Base-by-base conservation (phyloP, 2,329 filamentous ascomycete genomes). In the Pyricularia sp. region DNA sequence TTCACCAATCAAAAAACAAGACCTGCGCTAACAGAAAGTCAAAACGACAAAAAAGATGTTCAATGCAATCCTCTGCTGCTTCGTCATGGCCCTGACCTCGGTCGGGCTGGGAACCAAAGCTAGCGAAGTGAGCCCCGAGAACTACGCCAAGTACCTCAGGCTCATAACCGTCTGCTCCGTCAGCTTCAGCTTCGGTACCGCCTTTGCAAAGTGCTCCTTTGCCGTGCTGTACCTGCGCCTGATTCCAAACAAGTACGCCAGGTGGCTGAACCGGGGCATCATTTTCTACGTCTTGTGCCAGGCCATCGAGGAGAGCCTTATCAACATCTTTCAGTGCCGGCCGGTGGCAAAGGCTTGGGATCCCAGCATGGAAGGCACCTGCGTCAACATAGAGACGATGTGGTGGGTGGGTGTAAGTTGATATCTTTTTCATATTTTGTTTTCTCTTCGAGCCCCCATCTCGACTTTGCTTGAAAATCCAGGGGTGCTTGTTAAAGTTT, bases 221-320 rank as follows among this genome's bases (percentile, higher is more conserved):
- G 69, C 69, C 25, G 61, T 66, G 12, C 42, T 71, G 36, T 71
- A 71, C 17, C 61, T 71, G 14, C 70, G 69, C 61, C 65, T 71
- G 30, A 25, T 71, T 11, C 65, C 66, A n/a, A 70, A 69, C 30
- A 59, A 61, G 3, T 25, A 28, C 12, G 65, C 64, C 5, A 23
- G 55, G 5, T 26, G 65, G 7, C 31, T 71, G 33, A 71, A 71
- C 67, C 64, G 36, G 23, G 33, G 65, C 26, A 12, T 71, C 23
- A 59, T 71, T 4, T 65, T 36, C 17, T 71, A 70, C 36, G 50
- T 70, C 5, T 1, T 65, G 3, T 30, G 64, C 33, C 68, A 71
- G 69, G 70, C 65, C 33, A 26, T 69, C 12, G 68, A 69, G 26
- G 69, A 71, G 66, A 63, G 33, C 4, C 17, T 68, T 0, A 58